Conservation (phyloP, 2,329 filamentous ascomycete species). For the Ustulina deusta region DNA sequence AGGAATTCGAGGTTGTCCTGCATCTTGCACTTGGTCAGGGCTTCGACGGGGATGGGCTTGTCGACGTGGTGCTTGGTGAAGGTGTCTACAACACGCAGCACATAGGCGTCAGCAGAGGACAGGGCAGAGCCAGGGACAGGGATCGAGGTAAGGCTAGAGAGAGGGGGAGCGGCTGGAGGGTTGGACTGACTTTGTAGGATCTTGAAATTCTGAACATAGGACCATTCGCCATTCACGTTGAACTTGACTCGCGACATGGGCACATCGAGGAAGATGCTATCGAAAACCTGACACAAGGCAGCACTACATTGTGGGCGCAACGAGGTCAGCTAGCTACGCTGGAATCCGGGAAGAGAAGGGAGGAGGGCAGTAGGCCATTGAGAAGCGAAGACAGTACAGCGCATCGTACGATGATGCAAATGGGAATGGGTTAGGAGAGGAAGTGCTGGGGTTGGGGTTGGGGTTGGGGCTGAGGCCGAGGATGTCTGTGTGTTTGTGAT, state of each 20-base stretch:
- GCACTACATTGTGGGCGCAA: slow-evolving; percentile 68
- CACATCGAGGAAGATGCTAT: slow-evolving; percentile 96
- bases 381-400: neutral
- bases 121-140: neutral
- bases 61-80: slow-evolving; percentile 91
- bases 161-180: neutral
- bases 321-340: slow-evolving; percentile 40
- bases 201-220: slow-evolving; percentile 99
- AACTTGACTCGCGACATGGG: slow-evolving; percentile 98
- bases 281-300: slow-evolving; percentile 95
- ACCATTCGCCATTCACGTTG: slow-evolving; percentile 96
- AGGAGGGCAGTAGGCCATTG: neutral
- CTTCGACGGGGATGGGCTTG: slow-evolving; percentile 87
- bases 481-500: slow-evolving; percentile 18
- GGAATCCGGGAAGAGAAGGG: neutral
- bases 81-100: slow-evolving; percentile 65
- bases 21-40: slow-evolving; percentile 98
- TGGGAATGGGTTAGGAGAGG: neutral
- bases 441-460: neutral
- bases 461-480: neutral
- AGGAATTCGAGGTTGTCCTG: slow-evolving; percentile 99
- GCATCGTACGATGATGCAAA: neutral
- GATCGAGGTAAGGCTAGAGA: slow-evolving; percentile 6
- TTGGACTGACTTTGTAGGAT: slow-evolving; percentile 84
- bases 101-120: slow-evolving; percentile 22